Conservation (phyloP, 2,329 filamentous ascomycete genomes). For the Tolypocladium tropicale region DNA sequence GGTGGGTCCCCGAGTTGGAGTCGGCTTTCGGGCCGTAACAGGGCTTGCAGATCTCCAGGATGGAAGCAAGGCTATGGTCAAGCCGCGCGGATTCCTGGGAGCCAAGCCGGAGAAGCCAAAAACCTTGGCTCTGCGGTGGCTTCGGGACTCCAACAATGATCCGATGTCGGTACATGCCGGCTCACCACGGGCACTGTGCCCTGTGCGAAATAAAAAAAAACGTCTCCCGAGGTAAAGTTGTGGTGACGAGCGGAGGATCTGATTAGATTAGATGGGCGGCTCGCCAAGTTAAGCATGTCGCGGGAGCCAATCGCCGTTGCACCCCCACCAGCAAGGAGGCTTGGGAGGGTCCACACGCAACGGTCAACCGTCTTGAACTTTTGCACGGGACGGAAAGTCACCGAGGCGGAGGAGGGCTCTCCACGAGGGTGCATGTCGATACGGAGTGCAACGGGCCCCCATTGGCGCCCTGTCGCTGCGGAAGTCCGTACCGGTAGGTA, state of each 20-base stretch:
- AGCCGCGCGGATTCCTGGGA: not conserved
- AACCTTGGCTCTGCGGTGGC: not conserved
- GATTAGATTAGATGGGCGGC: slow-evolving; percentile 1
- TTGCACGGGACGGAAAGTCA: not conserved
- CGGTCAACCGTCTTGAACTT: not conserved
- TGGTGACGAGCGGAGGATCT: not conserved
- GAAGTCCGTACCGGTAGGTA: no score
- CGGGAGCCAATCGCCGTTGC: not conserved
- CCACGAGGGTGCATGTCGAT: no score
- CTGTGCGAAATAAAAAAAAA: not conserved
- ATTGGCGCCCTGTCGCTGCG: no score
- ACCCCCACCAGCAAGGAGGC: no score
- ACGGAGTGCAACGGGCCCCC: no score
- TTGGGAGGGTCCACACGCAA: not conserved
- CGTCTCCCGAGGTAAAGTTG: no score
- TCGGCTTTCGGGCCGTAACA: not conserved
- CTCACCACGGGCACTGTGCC: not conserved
- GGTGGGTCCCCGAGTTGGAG: not conserved
- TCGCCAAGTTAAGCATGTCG: not conserved
- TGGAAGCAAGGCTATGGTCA: no score
- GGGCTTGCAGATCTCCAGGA: not conserved
- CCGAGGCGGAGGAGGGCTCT: not conserved
- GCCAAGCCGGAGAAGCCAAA: not conserved
- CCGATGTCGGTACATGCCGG: not conserved
- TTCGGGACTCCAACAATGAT: not conserved